Percentiles rank a stretch among this genome's conserved stretches.
These are phyloP conservation scores for Pyronema omphalodes DNA, from an alignment of 495 filamentous ascomycete genomes.

Conservation along the genomic window DNA sequence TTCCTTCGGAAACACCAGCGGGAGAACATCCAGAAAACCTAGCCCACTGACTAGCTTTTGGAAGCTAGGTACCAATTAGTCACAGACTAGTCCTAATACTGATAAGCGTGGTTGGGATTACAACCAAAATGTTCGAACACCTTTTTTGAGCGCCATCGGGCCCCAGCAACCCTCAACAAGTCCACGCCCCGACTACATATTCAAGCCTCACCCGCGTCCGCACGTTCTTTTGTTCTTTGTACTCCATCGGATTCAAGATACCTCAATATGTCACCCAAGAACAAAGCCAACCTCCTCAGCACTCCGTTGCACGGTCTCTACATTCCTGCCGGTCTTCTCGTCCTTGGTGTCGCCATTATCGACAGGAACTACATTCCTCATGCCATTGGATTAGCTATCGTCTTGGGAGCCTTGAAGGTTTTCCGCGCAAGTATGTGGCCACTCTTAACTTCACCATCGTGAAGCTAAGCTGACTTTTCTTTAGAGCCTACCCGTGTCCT, in stretches of 20 bases:
- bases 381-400: slow-evolving; percentile 44
- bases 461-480: neutral
- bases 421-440: slow-evolving; percentile 36
- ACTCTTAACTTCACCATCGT: neutral
- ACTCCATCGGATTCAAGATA: neutral
- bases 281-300: slow-evolving; percentile 1
- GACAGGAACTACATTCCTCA: slow-evolving; percentile 62
- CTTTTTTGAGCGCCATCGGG: neutral
- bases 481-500: slow-evolving; percentile 50
- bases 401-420: slow-evolving; percentile 46
- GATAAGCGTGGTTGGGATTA: neutral
- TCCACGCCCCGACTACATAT: neutral
- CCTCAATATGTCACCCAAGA: neutral
- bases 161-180: neutral
- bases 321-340: slow-evolving; percentile 64
- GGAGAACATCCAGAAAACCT: neutral
- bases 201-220: neutral
- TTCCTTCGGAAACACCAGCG: neutral
- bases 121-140: neutral
- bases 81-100: neutral
- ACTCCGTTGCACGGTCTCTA: slow-evolving; percentile 51
- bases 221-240: neutral
- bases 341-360: slow-evolving; percentile 55
- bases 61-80: too few relatives aligned
- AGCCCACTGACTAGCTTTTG: neutral